These are phyloP conservation scores for Sporothrix pseudoabietina DNA, from an alignment of 2,329 filamentous ascomycete species.

Conservation along the genomic window DNA sequence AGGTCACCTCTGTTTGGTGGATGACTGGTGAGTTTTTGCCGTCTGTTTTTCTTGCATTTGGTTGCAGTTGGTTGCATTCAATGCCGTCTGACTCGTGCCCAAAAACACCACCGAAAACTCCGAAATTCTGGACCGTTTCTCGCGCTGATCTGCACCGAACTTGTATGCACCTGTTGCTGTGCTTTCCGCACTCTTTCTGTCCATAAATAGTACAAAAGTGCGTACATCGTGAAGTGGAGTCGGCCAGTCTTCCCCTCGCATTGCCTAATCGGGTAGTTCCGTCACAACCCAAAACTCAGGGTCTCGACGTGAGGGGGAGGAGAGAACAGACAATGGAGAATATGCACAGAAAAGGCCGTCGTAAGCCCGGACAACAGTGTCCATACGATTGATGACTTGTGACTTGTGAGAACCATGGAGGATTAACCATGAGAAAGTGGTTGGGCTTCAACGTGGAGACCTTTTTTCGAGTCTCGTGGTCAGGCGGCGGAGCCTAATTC, in stretches of 20 bases:
- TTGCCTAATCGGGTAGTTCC: slow-evolving; percentile 6
- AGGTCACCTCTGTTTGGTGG: background rate
- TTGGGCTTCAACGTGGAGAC: background rate
- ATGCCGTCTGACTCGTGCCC: background rate
- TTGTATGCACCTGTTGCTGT: background rate
- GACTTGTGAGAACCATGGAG: background rate
- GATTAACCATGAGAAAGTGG: background rate
- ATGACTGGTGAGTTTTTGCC: background rate
- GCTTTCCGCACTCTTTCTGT: too few species aligned
- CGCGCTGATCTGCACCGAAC: background rate
- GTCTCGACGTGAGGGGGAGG: background rate
- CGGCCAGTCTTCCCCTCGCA: background rate
- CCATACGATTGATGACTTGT: too few species aligned
- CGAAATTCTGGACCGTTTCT: background rate
- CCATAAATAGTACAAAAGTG: too few species aligned
- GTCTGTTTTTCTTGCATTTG: too few species aligned
- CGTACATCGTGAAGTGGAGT: slow-evolving; percentile 1
- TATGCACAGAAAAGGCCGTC: background rate
- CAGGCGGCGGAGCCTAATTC: slow-evolving; percentile 1
- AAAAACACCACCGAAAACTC: background rate
- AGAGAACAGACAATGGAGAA: background rate
- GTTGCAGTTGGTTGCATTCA: background rate
- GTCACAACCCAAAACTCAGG: background rate
- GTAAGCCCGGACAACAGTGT: background rate
- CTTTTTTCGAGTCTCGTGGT: background rate